Base-by-base conservation (phyloP, 192 early-diverging fungal species). In the Jimgerdemannia flammicorona region DNA sequence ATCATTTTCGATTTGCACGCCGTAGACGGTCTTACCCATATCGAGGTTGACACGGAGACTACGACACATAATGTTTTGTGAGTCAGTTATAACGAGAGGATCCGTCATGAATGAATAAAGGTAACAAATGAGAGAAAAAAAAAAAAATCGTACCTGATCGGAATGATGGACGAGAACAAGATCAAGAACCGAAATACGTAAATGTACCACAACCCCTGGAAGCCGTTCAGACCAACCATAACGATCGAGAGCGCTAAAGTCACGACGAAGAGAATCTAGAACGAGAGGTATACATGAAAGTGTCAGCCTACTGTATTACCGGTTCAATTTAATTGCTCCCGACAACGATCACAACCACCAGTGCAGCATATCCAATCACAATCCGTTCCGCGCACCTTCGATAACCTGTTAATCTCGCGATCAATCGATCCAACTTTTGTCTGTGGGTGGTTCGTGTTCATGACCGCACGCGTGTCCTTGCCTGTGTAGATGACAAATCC, bases 11-110 rank as follows among this genome's bases (percentile, higher is more conserved):
- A 97, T 99, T 67, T 91, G 91, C 84, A 87, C 81, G 54, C 89
- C 93, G 81, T 97, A 97, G n/a, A 96, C 91, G 2, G 93, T 92
- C 85, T 99, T 99, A 43, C 95, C 96, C 95, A 97, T 96, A 75
- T 98, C 97, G 71, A 98, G 82, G 78, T 97, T 98, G 8, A 98
- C 97, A 67, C 96, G 92, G 68, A 98, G 81, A 75, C 94, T 84
- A 44, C 43, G 18, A 29, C 29, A 29, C 1, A 29, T 29, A 29
- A 29, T 29, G 1, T 29, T n/a, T 63, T 64, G 2, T 20, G 19
- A 77, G 65, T 14, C 3, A 29, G 29, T 29, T 29, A 73, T 29
- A 19, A 29, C 29, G 64, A 8, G 14, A 83, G 65, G 29, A 29
- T 29, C 29, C 1, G 29, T 29, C 29, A 29, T 29, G 29, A 29